phyloP scores from a whole-genome alignment of 2,329 filamentous ascomycete genomes.

The Gliomastix tumulicola region DNA sequence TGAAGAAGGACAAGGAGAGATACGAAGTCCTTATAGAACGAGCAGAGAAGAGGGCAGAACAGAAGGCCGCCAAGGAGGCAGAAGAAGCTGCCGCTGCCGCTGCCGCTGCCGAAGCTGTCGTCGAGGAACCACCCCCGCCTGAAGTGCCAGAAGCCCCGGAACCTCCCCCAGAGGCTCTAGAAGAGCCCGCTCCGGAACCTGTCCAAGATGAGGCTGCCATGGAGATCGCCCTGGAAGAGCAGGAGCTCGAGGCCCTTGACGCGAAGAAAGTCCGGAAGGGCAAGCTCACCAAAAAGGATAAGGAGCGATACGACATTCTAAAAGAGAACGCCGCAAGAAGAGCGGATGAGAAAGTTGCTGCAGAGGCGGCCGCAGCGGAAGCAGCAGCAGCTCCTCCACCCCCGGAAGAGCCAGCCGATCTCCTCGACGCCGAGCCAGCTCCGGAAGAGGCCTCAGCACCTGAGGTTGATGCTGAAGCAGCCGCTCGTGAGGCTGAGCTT shows the following conservation, averaged over 20 bases:
- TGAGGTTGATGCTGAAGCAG: conserved; percentile 14
- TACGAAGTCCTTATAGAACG: conserved; percentile 12
- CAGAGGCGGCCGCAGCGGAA: conserved; percentile 16
- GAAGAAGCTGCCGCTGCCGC: conserved; percentile 16
- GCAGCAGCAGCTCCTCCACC: neutral
- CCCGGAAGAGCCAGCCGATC: neutral
- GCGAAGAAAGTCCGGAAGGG: conserved; percentile 27
- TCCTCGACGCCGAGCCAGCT: neutral
- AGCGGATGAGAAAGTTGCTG: conserved; percentile 9
- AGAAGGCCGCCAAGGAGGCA: conserved; percentile 13
- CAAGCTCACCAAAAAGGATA: conserved; percentile 13
- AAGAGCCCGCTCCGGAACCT: too few species aligned
- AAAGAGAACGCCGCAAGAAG: conserved; percentile 18
- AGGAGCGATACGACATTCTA: conserved; percentile 1
- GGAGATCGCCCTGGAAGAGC: conserved; percentile 18
- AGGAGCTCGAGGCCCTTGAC: conserved; percentile 13
- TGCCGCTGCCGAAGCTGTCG: conserved; percentile 13
- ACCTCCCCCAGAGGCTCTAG: too few species aligned
- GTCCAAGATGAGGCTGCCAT: too few species aligned
- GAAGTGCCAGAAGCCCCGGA: too few species aligned
- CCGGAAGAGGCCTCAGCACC: conserved; percentile 4
- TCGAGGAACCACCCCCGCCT: too few species aligned
- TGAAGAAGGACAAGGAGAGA: conserved; percentile 18
- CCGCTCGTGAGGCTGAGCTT: conserved; percentile 2
- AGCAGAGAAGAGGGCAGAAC: conserved; percentile 9